Percentiles rank a stretch among this genome's conserved stretches.
Evolutionary conservation across 306 rosid species (phyloP).

Genomic region (Inga leiocalycina): DNA sequence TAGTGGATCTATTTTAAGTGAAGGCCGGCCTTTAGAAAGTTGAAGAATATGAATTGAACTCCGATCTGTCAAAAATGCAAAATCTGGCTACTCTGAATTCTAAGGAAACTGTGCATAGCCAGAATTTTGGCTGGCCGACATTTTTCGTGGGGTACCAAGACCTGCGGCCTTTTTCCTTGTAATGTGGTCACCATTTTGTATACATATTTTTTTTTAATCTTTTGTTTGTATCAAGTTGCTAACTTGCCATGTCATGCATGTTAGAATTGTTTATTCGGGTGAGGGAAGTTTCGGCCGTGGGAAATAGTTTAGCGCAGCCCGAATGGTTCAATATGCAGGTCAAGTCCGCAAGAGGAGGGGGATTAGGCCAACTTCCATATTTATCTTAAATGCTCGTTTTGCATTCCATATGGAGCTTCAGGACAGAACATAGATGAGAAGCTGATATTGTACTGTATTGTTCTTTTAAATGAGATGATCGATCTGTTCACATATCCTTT

Average conservation of each 20-base stretch:
- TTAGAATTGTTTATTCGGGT: background rate
- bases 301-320: too few relatives aligned
- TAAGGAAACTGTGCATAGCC: conserved; percentile 33
- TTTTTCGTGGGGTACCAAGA: conserved; percentile 17
- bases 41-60: conserved; percentile 33
- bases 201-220: conserved; percentile 14
- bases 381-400: background rate
- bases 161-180: conserved; percentile 7
- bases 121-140: conserved; percentile 27
- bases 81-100: conserved; percentile 14
- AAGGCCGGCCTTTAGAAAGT: conserved; percentile 13
- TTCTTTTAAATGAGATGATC: background rate
- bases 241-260: background rate
- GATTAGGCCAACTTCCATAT: background rate
- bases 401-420: background rate
- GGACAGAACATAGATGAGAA: background rate
- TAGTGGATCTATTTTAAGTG: conserved; percentile 25
- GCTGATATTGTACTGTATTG: background rate
- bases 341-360: background rate
- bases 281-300: background rate
- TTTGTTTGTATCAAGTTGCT: background rate
- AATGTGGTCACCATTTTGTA: conserved; percentile 29
- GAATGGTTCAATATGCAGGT: background rate
- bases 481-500: background rate
- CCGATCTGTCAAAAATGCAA: conserved; percentile 23